Evolutionary conservation across 495 filamentous ascomycete species (phyloP).

Genomic region (Mytilinidion resinicola): DNA sequence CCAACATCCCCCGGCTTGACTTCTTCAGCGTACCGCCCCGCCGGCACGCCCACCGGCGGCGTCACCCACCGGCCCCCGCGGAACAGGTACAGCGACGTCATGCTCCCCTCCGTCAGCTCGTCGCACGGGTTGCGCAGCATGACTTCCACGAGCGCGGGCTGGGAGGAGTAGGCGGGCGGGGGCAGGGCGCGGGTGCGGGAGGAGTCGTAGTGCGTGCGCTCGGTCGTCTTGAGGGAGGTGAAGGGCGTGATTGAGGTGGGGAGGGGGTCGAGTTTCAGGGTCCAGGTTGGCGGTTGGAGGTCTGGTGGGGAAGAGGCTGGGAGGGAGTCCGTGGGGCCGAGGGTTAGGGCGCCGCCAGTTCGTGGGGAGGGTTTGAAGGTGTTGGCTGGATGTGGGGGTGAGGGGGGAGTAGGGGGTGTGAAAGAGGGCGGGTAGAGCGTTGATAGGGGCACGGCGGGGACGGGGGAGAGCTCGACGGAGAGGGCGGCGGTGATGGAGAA

Average conservation of each 20-base stretch:
- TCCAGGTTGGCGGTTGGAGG: slow-evolving; percentile 20
- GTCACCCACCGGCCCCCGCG: slow-evolving; percentile 62
- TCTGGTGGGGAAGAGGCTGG: slow-evolving; percentile 3
- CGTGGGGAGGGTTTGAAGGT: slow-evolving; percentile 20
- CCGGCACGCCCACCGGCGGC: slow-evolving; percentile 43
- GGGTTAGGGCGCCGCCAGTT: slow-evolving; percentile 27
- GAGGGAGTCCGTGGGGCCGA: slow-evolving; percentile 21
- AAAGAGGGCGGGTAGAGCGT: slow-evolving; percentile 52
- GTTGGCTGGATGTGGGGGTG: slow-evolving; percentile 16
- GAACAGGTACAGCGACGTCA: slow-evolving; percentile 75
- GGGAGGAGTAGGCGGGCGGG: background rate
- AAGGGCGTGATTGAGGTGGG: slow-evolving; percentile 21
- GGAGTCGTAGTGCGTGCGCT: slow-evolving; percentile 29
- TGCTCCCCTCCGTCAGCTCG: slow-evolving; percentile 80
- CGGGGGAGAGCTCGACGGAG: slow-evolving; percentile 41
- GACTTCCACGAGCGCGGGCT: slow-evolving; percentile 48
- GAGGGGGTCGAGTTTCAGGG: slow-evolving; percentile 25
- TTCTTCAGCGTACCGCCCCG: slow-evolving; percentile 8
- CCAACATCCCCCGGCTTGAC: background rate
- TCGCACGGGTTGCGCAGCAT: slow-evolving; percentile 60
- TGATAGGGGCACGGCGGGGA: slow-evolving; percentile 43
- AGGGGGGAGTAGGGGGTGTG: slow-evolving; percentile 40
- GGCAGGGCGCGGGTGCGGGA: slow-evolving; percentile 36
- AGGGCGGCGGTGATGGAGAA: slow-evolving; percentile 17
- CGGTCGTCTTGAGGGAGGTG: slow-evolving; percentile 35